Base-by-base conservation (phyloP, 225 moss, liverwort and hornwort genomes). In the Thuidium tamariscinum region DNA sequence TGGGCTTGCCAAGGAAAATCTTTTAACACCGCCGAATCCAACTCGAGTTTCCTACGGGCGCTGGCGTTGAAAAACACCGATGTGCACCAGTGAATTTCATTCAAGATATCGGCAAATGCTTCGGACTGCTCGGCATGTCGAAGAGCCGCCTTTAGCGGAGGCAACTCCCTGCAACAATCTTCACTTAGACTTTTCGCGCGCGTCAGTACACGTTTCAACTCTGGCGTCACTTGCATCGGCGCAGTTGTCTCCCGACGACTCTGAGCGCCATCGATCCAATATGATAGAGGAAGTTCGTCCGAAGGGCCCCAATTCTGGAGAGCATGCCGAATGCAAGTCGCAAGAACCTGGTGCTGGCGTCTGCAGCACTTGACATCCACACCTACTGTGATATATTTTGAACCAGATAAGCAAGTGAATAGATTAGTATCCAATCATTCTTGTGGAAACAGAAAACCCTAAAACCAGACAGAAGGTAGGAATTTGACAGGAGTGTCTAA, bases 361-460 rank as follows among this genome's bases (percentile, higher is more conserved):
- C 8, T 16, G 26, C 79, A 87, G 20, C 25, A 74, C 44, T 73
- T 71, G 59, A 74, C 65, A 23, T 56, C 65, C 30, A 48, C n/a
- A 42, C 13, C 10, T 1, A 8, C 1, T 16, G 78, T 12, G 3
- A 3, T 10, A 6, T 6, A 18, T 1, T 0, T 72, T 84, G 57
- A 37, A 60, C 46, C 6, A n/a, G 41, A 41, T 51, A 75, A 76
- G 18, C 11, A 46, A 2, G 17, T 34, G 66, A 25, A 48, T 1
- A 32, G 18, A 13, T 48, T 30, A 64, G 30, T 15, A 19, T 32
- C 44, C 44, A 23, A 7, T 14, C 0, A 55, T 0, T 5, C 16
- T 6, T 10, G 1, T 1, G 2, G 0, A 5, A 36, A 54, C 14
- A 2, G 15, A 2, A 23, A 0, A 0, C 36, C n/a, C 16, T 3